Base-by-base conservation (phyloP, 2,329 filamentous ascomycete genomes). In the Claviceps paspali region DNA sequence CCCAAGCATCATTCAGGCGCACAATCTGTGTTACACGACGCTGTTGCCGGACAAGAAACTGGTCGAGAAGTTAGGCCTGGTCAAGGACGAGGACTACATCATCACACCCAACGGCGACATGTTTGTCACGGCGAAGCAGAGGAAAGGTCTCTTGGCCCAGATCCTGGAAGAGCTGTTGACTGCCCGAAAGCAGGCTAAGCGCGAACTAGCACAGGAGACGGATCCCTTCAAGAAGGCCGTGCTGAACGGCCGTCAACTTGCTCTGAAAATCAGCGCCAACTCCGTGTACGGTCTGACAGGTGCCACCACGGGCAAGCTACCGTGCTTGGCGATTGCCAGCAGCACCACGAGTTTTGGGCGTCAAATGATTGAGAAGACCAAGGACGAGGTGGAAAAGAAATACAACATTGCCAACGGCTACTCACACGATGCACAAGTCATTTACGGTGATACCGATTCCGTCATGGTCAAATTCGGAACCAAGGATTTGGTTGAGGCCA, bases 401-500 rank as follows among this genome's bases (percentile, higher is more conserved):
- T 98, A 94, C 59, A 88, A 75, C 34, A 87, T 95, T 39, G 83
- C 83, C 35, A 96, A 98, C 50, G 91, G 91, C 14, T 98, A 96
- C 59, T 76, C 73, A 2, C 85, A 96, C 55, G 83, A 98, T 56
- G 91, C 91, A 0, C 79, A 95, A 54, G 91, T 98, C 62, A 92
- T 98, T 45, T 98, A 98, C 49, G 91, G 91, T 64, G 91, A 98
- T 59, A 98, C 91, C 2, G 91, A 98, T 69, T 98, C 91, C 7
- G 91, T 98, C 63, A 98, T 98, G 91, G 88, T 98, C 43, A 96
- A 95, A 53, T 98, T 98, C 48, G 91, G 91, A 30, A 87, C 86
- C 8, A 79, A 76, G 29, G 86, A 95, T 45, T 67, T 98, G 14
- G 70, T 74, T 5, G 83, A 91, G 45, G 81, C 86, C 17, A 98